Evolutionary conservation across 2,329 filamentous ascomycete species (phyloP).

Genomic region (Neofusicoccum kwambonambiense): DNA sequence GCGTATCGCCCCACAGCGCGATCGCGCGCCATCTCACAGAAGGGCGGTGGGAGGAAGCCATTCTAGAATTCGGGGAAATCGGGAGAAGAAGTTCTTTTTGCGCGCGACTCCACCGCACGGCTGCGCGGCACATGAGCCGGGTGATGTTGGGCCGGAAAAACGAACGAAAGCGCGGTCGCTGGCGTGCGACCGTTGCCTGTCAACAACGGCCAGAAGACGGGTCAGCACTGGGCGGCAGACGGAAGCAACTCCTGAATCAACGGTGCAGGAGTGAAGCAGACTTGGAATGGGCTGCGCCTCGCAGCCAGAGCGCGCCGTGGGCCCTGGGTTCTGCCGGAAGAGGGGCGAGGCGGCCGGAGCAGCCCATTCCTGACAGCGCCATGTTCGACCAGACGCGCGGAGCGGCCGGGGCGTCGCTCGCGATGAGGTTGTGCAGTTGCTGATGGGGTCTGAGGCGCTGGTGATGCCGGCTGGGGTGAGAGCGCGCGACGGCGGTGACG

Average conservation of each 20-base stretch:
- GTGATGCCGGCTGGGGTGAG: background rate
- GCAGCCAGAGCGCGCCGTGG: background rate
- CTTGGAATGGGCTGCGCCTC: background rate
- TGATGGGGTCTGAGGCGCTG: background rate
- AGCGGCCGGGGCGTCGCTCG: background rate
- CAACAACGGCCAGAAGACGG: constrained; percentile 3
- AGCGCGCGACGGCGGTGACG: background rate
- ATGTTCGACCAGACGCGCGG: background rate
- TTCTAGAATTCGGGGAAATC: constrained; percentile 4
- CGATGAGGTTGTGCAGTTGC: background rate
- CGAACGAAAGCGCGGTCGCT: background rate
- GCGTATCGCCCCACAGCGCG: constrained; percentile 9
- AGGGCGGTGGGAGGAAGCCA: background rate
- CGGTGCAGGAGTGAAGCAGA: background rate
- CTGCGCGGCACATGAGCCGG: background rate
- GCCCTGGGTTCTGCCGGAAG: background rate
- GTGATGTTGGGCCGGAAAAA: background rate
- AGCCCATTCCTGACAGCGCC: background rate
- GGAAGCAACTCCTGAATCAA: background rate
- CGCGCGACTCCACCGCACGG: background rate
- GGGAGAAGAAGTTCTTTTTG: background rate
- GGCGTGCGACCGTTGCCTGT: constrained; percentile 7
- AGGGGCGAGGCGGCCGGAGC: background rate
- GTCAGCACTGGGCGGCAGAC: background rate
- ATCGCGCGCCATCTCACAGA: background rate